Base-by-base conservation (phyloP, 495 filamentous ascomycete species). In the Parachaetomium inaequale region DNA sequence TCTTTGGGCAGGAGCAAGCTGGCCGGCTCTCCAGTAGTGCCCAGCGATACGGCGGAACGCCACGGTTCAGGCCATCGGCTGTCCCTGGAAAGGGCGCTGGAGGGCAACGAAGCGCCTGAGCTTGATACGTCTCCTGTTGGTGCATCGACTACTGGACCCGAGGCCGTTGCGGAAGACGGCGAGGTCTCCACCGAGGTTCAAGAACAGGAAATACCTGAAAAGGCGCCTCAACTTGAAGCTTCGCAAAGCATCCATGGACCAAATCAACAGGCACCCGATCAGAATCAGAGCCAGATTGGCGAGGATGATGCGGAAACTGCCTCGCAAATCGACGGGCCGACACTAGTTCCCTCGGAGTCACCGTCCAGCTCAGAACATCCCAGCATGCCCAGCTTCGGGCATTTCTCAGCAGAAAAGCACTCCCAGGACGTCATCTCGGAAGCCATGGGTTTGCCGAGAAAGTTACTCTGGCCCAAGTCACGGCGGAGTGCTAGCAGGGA, bases 391-490 rank as follows among this genome's bases (percentile, higher is more conserved):
- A 63, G 66, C 36, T 34, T 65, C 42, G 64, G 57, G 4, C 34
- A 67, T 36, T 66, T 68, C 40, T 66, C 67, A 19, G 54, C 17
- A 21, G 66, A 71, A 21, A 65, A 60, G 31, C 38, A 59, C 2
- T 65, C 64, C 2, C 64, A 69, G n/a, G 50, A 64, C 7, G 7
- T 64, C 7, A 17, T 52, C 12, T 34, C 45, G 1, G 56, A 60
- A 4, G 21, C 25, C 6, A 4, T 53, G 15, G 52, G 56, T 2
- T 38, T 61, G 19, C 59, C 66, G 21, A 62, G 64, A n/a, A 64
- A 52, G 45, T 59, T 72, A 7, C 66, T 72, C 4, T 72, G 70
- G 70, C 66, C 70, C 4, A 67, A 57, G 19, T n/a, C 51, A 25
- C 54, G 63, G 4, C 50, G 32, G 19, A 47, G 7, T 15, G 3